A percentile compares a stretch with the other conserved stretches of the same genome.
phyloP scores from a whole-genome alignment of 805 yeast species.

The Zygosaccharomyces gambellarensis region DNA sequence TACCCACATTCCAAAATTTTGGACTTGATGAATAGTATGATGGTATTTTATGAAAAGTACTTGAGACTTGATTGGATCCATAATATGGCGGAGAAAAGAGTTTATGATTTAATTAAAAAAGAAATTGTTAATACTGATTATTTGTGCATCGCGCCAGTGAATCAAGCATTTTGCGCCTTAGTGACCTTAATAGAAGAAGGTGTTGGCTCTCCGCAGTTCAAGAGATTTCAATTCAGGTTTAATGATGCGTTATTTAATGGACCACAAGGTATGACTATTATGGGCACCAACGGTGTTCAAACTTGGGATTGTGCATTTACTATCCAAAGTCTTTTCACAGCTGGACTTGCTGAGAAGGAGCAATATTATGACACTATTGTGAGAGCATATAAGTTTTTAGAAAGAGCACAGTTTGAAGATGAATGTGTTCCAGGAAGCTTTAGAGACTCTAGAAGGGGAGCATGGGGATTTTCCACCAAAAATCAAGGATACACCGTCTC shows the following conservation, averaged over 20 bases:
- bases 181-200: conserved; percentile 73
- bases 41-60: conserved; percentile 63
- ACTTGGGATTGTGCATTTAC: conserved; percentile 96
- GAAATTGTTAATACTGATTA: conserved; percentile 76
- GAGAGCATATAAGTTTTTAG: conserved; percentile 64
- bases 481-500: conserved; percentile 95
- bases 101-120: conserved; percentile 61
- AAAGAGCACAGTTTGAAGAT: conserved; percentile 78
- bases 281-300: conserved; percentile 98
- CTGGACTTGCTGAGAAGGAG: conserved; percentile 70
- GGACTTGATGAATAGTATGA: conserved; percentile 52
- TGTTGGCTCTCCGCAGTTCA: conserved; percentile 53
- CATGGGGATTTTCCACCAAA: conserved; percentile 95
- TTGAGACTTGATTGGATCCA: conserved; percentile 74
- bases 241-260: conserved; percentile 79
- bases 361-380: conserved; percentile 60
- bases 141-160: conserved; percentile 90
- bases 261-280: conserved; percentile 83
- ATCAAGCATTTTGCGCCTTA: conserved; percentile 75
- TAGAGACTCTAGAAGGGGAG: conserved; percentile 81
- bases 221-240: conserved; percentile 52
- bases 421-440: conserved; percentile 73
- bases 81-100: conserved; percentile 45
- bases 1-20: conserved; percentile 81
- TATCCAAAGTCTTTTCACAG: conserved; percentile 71